Evolutionary conservation across 495 filamentous ascomycete genomes (phyloP), one percentile per base, ranked within the genome.

Genomic region (Trichoderma erinaceum): DNA sequence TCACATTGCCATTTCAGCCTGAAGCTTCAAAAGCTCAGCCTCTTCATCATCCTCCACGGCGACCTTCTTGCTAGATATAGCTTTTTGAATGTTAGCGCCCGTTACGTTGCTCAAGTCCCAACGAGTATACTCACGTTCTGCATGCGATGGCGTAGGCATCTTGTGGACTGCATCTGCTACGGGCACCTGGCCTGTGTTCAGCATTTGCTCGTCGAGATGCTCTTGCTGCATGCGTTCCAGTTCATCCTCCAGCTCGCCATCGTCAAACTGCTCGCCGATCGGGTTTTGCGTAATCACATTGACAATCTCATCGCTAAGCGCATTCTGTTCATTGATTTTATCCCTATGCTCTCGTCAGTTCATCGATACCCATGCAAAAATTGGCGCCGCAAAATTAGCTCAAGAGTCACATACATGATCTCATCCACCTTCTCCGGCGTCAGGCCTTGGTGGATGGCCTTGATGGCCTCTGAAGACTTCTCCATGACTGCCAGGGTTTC

Each of bases 1-100:
- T 87, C 78, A 93, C 89, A 97, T 97, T 68, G 93, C 93, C 95
- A 99, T 99, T 80, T 97, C 95, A 50, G 92, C 94, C 78, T 94
- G 92, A 72, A 99, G 77, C 78, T 95, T 97, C 76, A 88, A 86
- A 74, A 99, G 82, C 80, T 99, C 96, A 71, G 88, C 94, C 76
- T 97, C 95, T 74, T 97, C 93, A 86, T 98, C 94, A 73, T 93
- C 90, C 75, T 90, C 87, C 70, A 85, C 81, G 23, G 78, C 76
- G 65, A 81, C 79, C 71, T 87, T 87, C 86, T 87, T 70, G 58
- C 65, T 38, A 68, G 72, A 29, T 63, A 69, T 18, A 65, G 29
- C 68, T 58, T 16, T 32, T 32, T 13, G 23, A 56, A 38, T 50
- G 69, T 78, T 73, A 81, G 73, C 67, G 71, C 41, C 52, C 65